A percentile compares a stretch with the other conserved stretches of the same genome.
These are phyloP conservation scores for Lasiodiplodia gonubiensis DNA, from an alignment of 2,329 filamentous ascomycete species.

Conservation along the genomic window DNA sequence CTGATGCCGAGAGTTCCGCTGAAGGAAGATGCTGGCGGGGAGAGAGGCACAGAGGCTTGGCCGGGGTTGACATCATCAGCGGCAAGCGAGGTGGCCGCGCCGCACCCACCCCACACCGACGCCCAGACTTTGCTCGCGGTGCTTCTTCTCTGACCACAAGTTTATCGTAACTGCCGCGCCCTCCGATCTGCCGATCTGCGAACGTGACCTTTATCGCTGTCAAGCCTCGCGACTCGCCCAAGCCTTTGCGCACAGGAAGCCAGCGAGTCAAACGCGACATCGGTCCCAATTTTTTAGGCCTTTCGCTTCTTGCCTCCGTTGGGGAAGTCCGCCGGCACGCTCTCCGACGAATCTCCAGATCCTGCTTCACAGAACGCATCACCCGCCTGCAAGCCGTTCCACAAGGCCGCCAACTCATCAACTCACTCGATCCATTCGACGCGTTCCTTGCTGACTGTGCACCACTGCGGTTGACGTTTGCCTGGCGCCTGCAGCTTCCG, in stretches of 20 bases:
- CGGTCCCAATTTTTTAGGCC: slow-evolving; percentile 1
- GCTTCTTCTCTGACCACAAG: slow-evolving; percentile 26
- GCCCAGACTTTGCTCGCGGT: slow-evolving; percentile 12
- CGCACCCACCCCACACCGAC: slow-evolving; percentile 22
- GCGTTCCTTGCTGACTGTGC: slow-evolving; percentile 14
- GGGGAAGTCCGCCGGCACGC: slow-evolving; percentile 4
- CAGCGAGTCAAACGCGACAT: slow-evolving; percentile 14
- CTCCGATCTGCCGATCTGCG: slow-evolving; percentile 12
- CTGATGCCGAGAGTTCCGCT: slow-evolving; percentile 22
- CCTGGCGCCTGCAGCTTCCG: not conserved
- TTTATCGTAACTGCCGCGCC: slow-evolving; percentile 21
- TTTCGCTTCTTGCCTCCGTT: slow-evolving; percentile 6
- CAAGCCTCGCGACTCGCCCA: not conserved
- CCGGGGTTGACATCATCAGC: slow-evolving; percentile 21
- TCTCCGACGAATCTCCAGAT: not conserved
- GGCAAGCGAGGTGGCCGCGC: slow-evolving; percentile 11
- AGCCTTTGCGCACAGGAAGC: not conserved
- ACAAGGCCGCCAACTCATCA: slow-evolving; percentile 20
- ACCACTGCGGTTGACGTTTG: not conserved
- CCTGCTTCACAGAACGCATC: slow-evolving; percentile 7
- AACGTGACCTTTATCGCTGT: not conserved
- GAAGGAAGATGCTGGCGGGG: slow-evolving; percentile 15
- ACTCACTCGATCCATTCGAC: not conserved
- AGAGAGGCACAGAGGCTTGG: slow-evolving; percentile 1
- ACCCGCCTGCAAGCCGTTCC: slow-evolving; percentile 8